Evolutionary conservation across 768 basidiomycete genomes (phyloP).

Genomic region (Leccinum broughii): DNA sequence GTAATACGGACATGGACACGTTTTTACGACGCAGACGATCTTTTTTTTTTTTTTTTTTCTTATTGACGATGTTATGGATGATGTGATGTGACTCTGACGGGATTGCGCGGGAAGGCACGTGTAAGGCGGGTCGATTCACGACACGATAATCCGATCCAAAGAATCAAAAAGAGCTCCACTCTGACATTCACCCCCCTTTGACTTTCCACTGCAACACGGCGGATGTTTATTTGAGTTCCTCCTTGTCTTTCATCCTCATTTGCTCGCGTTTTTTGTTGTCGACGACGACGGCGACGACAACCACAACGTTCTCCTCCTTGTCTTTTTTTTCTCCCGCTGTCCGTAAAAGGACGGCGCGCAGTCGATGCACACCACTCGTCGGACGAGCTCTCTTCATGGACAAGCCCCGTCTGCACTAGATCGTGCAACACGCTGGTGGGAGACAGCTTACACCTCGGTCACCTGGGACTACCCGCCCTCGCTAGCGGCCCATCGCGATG

Average conservation of each 20-base stretch:
- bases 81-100: neutral
- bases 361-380: constrained; percentile 15
- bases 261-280: neutral
- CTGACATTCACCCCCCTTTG: neutral
- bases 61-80: neutral
- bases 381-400: constrained; percentile 12
- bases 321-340: constrained; percentile 1
- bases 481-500: constrained; percentile 14
- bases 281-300: neutral
- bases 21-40: neutral
- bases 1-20: constrained; percentile 2
- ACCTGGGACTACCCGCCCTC: constrained; percentile 27
- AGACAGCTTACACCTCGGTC: constrained; percentile 13
- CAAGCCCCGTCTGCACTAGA: constrained; percentile 1
- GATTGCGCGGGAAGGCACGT: constrained; percentile 16
- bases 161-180: constrained; percentile 17
- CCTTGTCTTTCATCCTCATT: neutral
- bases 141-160: constrained; percentile 26
- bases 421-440: constrained; percentile 9
- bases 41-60: neutral
- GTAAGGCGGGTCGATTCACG: constrained; percentile 14
- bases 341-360: constrained; percentile 9
- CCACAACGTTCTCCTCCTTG: neutral
- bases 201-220: neutral
- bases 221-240: neutral